phyloP scores from a whole-genome alignment of 2,329 filamentous ascomycete genomes.

The Ophiostoma tasmaniense region DNA sequence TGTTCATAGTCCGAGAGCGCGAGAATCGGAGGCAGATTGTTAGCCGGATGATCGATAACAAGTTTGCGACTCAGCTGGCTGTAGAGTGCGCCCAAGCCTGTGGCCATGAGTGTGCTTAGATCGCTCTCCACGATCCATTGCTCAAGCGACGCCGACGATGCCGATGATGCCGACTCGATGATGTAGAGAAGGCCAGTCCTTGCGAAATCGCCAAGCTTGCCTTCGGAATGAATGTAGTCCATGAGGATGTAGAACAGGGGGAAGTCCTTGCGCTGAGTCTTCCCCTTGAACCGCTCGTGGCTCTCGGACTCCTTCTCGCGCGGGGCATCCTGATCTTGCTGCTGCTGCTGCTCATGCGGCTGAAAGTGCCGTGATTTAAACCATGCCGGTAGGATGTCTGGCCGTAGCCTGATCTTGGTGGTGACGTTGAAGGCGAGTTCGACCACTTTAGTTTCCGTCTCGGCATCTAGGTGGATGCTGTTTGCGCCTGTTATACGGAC shows the following conservation, averaged over 20 bases:
- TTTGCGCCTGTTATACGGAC: conserved; percentile 68
- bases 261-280: conserved; percentile 85
- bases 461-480: conserved; percentile 62
- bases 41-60: conserved; percentile 66
- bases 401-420: conserved; percentile 87
- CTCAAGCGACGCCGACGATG: conserved; percentile 71
- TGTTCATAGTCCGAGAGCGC: conserved; percentile 83
- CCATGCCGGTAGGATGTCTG: conserved; percentile 81
- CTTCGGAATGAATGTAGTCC: conserved; percentile 94
- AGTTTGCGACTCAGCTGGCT: conserved; percentile 65
- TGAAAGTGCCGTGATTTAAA: conserved; percentile 56
- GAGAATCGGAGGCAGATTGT: conserved; percentile 72
- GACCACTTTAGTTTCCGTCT: conserved; percentile 81
- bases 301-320: conserved; percentile 36
- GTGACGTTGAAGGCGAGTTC: conserved; percentile 94
- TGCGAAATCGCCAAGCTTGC: conserved; percentile 90
- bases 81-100: conserved; percentile 72
- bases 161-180: conserved; percentile 85
- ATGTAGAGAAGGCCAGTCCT: conserved; percentile 90
- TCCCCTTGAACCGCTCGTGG: conserved; percentile 74
- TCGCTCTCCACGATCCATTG: conserved; percentile 97
- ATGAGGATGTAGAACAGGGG: conserved; percentile 92
- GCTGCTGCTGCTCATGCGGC: conserved; percentile 12
- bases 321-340: background rate
- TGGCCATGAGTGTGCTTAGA: conserved; percentile 93